Conservation (phyloP, 179 eudicot genomes). For the Beta corolliflora region DNA sequence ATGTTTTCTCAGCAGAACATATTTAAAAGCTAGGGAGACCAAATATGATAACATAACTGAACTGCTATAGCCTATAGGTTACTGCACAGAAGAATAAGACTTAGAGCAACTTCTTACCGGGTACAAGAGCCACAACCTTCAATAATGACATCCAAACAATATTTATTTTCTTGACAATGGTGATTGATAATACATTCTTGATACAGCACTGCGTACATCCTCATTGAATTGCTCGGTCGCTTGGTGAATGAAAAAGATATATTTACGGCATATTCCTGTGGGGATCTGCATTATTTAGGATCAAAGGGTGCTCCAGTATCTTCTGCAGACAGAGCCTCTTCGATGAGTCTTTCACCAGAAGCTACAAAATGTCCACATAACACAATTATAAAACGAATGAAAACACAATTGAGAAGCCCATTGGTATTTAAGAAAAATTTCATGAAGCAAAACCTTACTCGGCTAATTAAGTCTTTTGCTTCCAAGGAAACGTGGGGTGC, state of each 20-base stretch:
- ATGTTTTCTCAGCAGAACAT: too few relatives aligned
- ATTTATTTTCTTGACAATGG: too few relatives aligned
- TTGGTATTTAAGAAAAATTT: neutral
- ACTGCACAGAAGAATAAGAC: neutral
- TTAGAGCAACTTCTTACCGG: neutral
- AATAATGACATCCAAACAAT: neutral
- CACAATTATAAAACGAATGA: slow-evolving; percentile 6
- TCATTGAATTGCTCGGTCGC: slow-evolving; percentile 2
- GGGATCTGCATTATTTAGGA: slow-evolving; percentile 64
- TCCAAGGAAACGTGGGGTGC: slow-evolving; percentile 58
- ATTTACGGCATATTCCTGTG: slow-evolving; percentile 42
- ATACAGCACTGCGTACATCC: neutral
- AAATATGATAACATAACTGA: too few relatives aligned
- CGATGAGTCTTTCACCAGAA: slow-evolving; percentile 83
- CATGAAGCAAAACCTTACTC: slow-evolving; percentile 38
- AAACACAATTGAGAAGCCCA: neutral
- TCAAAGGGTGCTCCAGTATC: slow-evolving; percentile 82
- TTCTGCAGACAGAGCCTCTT: slow-evolving; percentile 81
- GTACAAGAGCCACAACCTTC: neutral
- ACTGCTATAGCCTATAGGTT: neutral
- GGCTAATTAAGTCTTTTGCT: slow-evolving; percentile 72
- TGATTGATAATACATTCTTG: neutral
- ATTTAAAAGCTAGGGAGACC: too few relatives aligned
- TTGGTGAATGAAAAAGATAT: slow-evolving; percentile 4
- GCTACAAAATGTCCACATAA: slow-evolving; percentile 45